Evolutionary conservation across 805 yeast genomes (phyloP).

Genomic region (Candida broadrunensis): DNA sequence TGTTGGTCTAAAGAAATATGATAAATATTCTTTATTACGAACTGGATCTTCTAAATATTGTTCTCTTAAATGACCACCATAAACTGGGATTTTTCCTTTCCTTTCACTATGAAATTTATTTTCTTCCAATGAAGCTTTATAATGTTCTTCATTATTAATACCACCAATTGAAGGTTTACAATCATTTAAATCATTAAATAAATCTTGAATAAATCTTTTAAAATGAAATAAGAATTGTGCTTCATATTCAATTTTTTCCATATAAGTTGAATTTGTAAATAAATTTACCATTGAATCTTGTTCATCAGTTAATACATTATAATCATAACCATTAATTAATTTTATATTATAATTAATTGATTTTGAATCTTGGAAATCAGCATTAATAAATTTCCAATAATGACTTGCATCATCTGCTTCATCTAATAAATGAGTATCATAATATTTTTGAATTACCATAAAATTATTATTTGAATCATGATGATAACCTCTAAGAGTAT

Average conservation of each 20-base stretch:
- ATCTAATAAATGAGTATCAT: conserved; percentile 1
- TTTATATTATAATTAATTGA: conserved; percentile 9
- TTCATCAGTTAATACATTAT: conserved; percentile 6
- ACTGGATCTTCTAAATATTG: conserved; percentile 25
- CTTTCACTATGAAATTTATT: conserved; percentile 14
- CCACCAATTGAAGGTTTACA: conserved; percentile 17
- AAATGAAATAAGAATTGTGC: conserved; percentile 13
- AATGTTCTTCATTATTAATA: conserved; percentile 28
- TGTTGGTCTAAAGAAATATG: conserved; percentile 17
- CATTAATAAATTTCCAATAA: conserved; percentile 11
- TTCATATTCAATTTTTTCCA: conserved; percentile 9
- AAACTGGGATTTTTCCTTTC: conserved; percentile 25
- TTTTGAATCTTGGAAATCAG: conserved; percentile 3
- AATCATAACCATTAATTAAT: conserved; percentile 16
- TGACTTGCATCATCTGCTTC: conserved; percentile 8
- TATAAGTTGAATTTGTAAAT: conserved; percentile 5
- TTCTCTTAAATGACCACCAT: conserved; percentile 36
- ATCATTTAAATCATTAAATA: conserved; percentile 15
- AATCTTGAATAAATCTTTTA: conserved; percentile 15
- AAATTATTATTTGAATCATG: conserved; percentile 10
- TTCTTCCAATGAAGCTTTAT: conserved; percentile 13
- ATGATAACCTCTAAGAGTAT: conserved; percentile 10
- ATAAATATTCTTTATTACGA: conserved; percentile 22
- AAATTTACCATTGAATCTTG: conserved; percentile 3
- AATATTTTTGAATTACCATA: conserved; percentile 13